Base-by-base conservation (phyloP, 805 yeast species). In the Wickerhamiella galacta region DNA sequence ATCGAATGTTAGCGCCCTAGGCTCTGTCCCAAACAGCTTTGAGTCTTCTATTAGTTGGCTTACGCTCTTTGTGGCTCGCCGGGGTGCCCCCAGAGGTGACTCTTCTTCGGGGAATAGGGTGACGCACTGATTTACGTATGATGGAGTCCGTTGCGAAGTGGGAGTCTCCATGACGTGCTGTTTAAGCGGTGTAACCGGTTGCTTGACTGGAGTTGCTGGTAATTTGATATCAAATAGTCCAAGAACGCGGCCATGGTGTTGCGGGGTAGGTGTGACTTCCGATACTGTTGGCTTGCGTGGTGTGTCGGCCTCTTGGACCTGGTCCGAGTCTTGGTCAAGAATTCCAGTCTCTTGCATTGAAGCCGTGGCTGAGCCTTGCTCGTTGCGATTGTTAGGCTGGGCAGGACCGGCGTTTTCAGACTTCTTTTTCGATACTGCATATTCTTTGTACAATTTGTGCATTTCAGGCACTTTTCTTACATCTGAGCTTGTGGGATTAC, bases 211-310 rank as follows among this genome's bases (percentile, higher is more conserved):
- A n/a, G 30, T 37, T 14, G 22, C 53, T 5, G 58, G 56, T 9
- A 51, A 27, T 12, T 39, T 43, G 40, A 72, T 58, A 39, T 80
- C 93, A 47, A 81, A 75, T 3, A 81, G 60, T 12, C 90, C 72
- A 21, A 78, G 50, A 0, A 79, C 78, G 34, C 75, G 66, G 0
- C 94, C 94, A 39, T 74, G 64, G 7, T 80, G 64, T 44, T 81
- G 93, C 0, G 94, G 94, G 0, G 94, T 81, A 1, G 94, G 94
- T 0, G 93, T 93, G 9, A 80, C 49, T 38, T 71, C 77, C 0
- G 45, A 31, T 6, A 38, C 30, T 4, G 28, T 28, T 2, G 34
- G 36, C 8, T 30, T 30, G 19, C 20, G 26, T 10, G 38, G 41
- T 2, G 40, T 34, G n/a, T n/a, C n/a, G n/a, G n/a, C n/a, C 20